Evolutionary conservation across 148 eudicot genomes (phyloP).

Genomic region (Amaranthus palmeri): DNA sequence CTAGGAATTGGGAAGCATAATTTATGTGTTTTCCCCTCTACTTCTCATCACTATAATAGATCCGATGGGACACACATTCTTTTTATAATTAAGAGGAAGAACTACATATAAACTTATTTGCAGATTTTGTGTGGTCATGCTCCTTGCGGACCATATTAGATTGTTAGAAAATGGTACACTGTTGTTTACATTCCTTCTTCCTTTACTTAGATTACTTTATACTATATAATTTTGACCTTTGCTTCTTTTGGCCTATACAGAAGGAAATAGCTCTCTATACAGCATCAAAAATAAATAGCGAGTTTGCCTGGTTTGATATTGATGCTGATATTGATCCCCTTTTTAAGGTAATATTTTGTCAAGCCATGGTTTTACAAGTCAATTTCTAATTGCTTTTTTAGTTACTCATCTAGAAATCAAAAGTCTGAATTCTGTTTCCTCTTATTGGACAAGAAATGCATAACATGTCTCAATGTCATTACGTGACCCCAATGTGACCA

Average conservation of each 20-base stretch:
- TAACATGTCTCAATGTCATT: not conserved
- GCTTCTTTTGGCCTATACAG: conserved; percentile 40
- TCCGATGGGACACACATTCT: not conserved
- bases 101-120: not conserved
- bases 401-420: not conserved
- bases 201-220: not conserved
- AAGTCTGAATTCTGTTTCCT: not conserved
- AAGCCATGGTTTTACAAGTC: not conserved
- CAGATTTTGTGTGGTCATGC: not conserved
- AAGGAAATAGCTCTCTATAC: conserved; percentile 95
- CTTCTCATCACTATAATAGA: not conserved
- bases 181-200: not conserved
- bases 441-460: not conserved
- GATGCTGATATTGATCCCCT: conserved; percentile 93
- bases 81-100: not conserved
- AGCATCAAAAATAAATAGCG: conserved; percentile 80
- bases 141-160: not conserved
- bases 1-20: not conserved
- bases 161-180: not conserved
- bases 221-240: not conserved
- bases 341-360: conserved; percentile 64
- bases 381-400: not conserved
- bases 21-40: not conserved
- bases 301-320: conserved; percentile 87
- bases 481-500: no score